A percentile compares a stretch with the other conserved stretches of the same genome.
These are phyloP conservation scores for Chenopodium quinoa DNA, from an alignment of 148 eudicot species.

Conservation along the genomic window DNA sequence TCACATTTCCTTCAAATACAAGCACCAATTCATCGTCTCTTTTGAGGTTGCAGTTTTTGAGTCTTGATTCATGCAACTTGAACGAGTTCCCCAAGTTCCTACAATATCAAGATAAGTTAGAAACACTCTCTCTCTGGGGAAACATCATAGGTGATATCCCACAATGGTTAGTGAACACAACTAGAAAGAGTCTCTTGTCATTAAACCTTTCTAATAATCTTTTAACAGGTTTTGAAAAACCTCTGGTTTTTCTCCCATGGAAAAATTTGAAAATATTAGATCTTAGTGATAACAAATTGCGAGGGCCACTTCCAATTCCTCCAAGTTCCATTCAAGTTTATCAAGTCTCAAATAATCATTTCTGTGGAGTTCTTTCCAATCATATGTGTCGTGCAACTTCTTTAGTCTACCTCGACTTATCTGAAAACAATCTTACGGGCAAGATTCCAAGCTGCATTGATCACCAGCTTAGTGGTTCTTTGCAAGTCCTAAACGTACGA, in stretches of 20 bases:
- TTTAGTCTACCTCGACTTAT: constrained; percentile 26
- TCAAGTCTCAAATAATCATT: constrained; percentile 2
- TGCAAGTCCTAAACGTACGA: constrained; percentile 12
- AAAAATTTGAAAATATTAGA: background rate
- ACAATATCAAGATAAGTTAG: background rate
- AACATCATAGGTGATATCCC: constrained; percentile 23
- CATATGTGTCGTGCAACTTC: constrained; percentile 10
- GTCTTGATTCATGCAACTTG: constrained; percentile 9
- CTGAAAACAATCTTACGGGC: constrained; percentile 30
- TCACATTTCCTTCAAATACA: background rate
- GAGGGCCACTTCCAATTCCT: constrained; percentile 29
- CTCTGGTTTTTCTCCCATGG: constrained; percentile 10
- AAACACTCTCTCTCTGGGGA: background rate
- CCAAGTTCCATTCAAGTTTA: constrained; percentile 9
- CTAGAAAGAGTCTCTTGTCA: background rate
- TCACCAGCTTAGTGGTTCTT: constrained; percentile 17
- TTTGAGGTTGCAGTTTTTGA: background rate
- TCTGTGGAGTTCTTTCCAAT: constrained; percentile 23
- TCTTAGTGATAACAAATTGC: background rate
- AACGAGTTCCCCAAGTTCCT: constrained; percentile 14
- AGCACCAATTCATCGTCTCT: background rate
- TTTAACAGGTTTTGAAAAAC: constrained; percentile 21
- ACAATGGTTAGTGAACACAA: constrained; percentile 29
- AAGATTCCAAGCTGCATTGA: constrained; percentile 29
- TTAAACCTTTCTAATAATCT: background rate